Evolutionary conservation across 1,284 basidiomycete species (phyloP).

Genomic region (Pisolithus thermaeus): DNA sequence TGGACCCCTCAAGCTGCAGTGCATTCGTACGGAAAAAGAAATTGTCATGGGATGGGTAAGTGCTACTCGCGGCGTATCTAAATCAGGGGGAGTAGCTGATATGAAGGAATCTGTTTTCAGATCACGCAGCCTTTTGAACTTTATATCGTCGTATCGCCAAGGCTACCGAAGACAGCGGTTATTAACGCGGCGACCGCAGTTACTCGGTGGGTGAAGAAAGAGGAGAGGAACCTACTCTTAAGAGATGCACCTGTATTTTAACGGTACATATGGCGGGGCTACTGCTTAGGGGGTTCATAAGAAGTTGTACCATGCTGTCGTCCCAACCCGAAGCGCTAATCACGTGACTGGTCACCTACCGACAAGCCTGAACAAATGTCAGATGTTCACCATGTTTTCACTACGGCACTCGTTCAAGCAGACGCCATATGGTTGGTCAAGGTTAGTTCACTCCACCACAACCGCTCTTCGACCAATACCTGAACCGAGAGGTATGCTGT

Average conservation of each 20-base stretch:
- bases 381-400: constrained; percentile 12
- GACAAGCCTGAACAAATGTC: not conserved
- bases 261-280: constrained; percentile 7
- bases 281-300: no score
- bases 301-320: not conserved
- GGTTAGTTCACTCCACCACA: constrained; percentile 36
- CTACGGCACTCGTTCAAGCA: constrained; percentile 16
- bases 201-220: constrained; percentile 84
- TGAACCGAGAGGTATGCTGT: constrained; percentile 16
- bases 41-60: constrained; percentile 86
- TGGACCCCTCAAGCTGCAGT: constrained; percentile 74
- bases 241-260: constrained; percentile 85
- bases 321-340: not conserved
- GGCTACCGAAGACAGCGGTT: constrained; percentile 79
- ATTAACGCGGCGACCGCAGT: constrained; percentile 86
- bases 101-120: constrained; percentile 35
- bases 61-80: constrained; percentile 8
- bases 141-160: constrained; percentile 79
- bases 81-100: not conserved
- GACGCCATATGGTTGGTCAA: constrained; percentile 17
- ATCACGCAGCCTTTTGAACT: constrained; percentile 91
- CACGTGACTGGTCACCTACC: not conserved
- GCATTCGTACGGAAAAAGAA: constrained; percentile 79
- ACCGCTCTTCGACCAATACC: constrained; percentile 30
- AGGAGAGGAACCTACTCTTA: constrained; percentile 79